Evolutionary conservation across 768 basidiomycete genomes (phyloP).

Genomic region (Rhodotorula diobovata): DNA sequence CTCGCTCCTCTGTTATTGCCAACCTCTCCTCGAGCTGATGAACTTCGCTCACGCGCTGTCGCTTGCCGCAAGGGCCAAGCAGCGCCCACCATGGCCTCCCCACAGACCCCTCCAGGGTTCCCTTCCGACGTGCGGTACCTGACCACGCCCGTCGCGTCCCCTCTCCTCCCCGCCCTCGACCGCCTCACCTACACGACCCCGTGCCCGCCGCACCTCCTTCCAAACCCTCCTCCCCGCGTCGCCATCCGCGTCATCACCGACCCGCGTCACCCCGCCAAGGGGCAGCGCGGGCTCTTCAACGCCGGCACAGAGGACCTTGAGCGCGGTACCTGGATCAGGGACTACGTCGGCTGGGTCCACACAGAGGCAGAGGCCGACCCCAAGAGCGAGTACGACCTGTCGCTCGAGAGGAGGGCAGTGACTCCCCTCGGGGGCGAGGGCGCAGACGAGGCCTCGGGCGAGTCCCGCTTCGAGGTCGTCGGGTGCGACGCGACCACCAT

Average conservation of each 20-base stretch:
- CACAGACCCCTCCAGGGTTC: neutral
- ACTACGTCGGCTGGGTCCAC: conserved; percentile 81
- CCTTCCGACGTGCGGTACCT: conserved; percentile 14
- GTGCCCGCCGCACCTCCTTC: conserved; percentile 1
- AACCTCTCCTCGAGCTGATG: neutral
- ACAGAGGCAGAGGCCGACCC: conserved; percentile 60
- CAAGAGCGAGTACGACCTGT: conserved; percentile 78
- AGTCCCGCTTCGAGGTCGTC: conserved; percentile 55
- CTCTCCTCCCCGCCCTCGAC: conserved; percentile 1
- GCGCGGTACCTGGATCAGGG: conserved; percentile 63
- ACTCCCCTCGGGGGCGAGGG: neutral
- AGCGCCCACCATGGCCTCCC: neutral
- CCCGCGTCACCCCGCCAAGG: conserved; percentile 63
- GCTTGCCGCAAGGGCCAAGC: too few species aligned
- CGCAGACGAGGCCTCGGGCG: conserved; percentile 10
- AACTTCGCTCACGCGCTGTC: neutral
- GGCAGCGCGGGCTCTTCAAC: conserved; percentile 78
- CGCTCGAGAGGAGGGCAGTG: conserved; percentile 50
- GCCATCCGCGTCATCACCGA: conserved; percentile 18
- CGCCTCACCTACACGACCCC: conserved; percentile 16
- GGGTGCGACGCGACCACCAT: conserved; percentile 67
- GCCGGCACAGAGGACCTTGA: conserved; percentile 58
- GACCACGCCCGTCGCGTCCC: neutral
- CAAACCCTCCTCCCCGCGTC: conserved; percentile 10
- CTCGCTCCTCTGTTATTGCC: neutral